Conservation (phyloP, 176 grass and related monocot species). For the Oropetium thomaeum region DNA sequence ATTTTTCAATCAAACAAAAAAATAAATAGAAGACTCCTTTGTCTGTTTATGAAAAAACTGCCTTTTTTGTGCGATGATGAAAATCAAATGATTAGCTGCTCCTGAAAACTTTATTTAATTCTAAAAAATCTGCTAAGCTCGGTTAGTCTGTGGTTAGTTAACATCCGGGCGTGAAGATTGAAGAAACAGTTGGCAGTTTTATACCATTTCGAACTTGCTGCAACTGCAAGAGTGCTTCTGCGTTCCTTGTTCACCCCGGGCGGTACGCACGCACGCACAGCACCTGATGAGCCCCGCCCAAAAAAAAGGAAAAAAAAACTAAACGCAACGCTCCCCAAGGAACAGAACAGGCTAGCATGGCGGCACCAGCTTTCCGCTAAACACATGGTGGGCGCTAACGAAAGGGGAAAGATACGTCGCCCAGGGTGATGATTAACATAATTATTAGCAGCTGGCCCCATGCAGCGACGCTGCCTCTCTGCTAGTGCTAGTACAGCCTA, state of each 20-base stretch:
- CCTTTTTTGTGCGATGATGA: too few species aligned
- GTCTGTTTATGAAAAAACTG: too few species aligned
- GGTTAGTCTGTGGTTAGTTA: neutral
- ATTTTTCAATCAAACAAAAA: too few species aligned
- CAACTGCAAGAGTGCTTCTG: neutral
- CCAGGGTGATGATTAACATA: constrained; percentile 61
- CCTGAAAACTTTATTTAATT: too few species aligned
- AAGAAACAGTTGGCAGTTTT: neutral
- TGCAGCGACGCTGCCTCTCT: neutral
- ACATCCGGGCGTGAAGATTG: neutral
- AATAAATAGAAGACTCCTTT: too few species aligned
- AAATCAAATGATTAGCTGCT: too few species aligned
- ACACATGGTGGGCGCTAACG: constrained; percentile 46
- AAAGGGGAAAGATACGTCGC: constrained; percentile 55
- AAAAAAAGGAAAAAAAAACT: too few species aligned
- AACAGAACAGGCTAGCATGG: neutral
- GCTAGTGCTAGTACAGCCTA: too few species aligned
- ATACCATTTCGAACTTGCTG: neutral
- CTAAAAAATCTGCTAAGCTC: too few species aligned
- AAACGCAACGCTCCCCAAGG: constrained; percentile 27
- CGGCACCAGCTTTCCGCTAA: constrained; percentile 36
- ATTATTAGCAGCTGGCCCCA: constrained; percentile 52
- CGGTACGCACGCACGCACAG: neutral
- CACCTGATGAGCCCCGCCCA: constrained; percentile 23
- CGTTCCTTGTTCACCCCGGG: neutral